Conservation (phyloP, 1,284 basidiomycete genomes). For the Trichosporon asahii region DNA sequence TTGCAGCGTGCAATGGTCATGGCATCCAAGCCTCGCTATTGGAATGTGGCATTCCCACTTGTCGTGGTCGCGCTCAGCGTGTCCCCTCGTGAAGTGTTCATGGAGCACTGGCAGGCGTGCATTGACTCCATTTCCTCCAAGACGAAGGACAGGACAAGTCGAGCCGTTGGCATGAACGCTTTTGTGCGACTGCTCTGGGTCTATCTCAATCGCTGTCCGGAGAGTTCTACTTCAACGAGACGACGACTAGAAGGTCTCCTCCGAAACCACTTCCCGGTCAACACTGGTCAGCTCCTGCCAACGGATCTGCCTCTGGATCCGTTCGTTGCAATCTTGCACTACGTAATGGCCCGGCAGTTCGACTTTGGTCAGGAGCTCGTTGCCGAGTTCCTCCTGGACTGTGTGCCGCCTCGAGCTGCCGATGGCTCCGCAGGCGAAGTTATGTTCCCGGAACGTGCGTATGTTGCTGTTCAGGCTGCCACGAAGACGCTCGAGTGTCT, state of each 20-base stretch:
- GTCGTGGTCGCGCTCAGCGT: slow-evolving; percentile 80
- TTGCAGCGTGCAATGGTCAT: slow-evolving; percentile 80
- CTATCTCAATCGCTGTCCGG: slow-evolving; percentile 87
- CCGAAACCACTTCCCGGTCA: slow-evolving; percentile 74
- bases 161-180: slow-evolving; percentile 75
- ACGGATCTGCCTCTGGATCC: slow-evolving; percentile 72
- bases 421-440: slow-evolving; percentile 50
- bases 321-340: slow-evolving; percentile 76
- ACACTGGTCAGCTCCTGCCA: slow-evolving; percentile 63
- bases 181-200: slow-evolving; percentile 85
- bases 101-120: slow-evolving; percentile 72
- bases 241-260: slow-evolving; percentile 73
- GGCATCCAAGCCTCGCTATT: slow-evolving; percentile 85
- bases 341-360: slow-evolving; percentile 76
- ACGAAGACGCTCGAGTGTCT: slow-evolving; percentile 68
- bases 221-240: slow-evolving; percentile 71
- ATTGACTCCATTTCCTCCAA: slow-evolving; percentile 70
- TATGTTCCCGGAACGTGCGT: slow-evolving; percentile 68
- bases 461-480: slow-evolving; percentile 73
- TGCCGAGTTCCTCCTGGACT: slow-evolving; percentile 71
- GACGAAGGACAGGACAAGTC: slow-evolving; percentile 76
- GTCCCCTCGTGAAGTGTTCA: slow-evolving; percentile 78
- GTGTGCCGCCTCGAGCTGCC: slow-evolving; percentile 51
- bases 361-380: slow-evolving; percentile 82
- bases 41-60: slow-evolving; percentile 81